Evolutionary conservation across 1,284 basidiomycete genomes (phyloP), one percentile per base, ranked within the genome.

Genomic region (Cerioporus squamosus): DNA sequence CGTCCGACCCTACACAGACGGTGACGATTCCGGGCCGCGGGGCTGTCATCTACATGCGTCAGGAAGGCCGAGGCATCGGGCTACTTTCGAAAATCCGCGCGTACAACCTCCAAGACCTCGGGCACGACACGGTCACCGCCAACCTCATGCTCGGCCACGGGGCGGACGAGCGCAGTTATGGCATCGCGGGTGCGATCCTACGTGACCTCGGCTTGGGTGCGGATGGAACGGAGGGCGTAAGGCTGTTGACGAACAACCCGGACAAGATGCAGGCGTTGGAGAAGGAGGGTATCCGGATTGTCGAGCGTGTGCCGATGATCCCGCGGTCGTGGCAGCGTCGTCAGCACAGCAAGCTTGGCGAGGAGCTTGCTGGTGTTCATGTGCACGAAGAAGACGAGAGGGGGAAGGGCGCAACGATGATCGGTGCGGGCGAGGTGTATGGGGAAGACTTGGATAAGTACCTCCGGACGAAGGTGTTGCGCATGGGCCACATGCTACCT

Each of bases 61-160:
- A 99, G 75, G 97, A 99, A 74, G 97, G 97, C n/a, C 88, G 97
- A 18, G 97, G 97, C 2, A 99, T 99, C 64, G 97, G 97, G 0
- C 79, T 99, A 5, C 77, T 98, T 38, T 95, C 95, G 60, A 99
- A 99, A 75, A 93, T 99, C 59, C 87, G 94, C 50, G 97, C 97
- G 12, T 99, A 99, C 80, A 99, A 99, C 71, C 81, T 99, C 29
- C 97, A 99, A 74, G 97, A 99, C 72, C 81, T 99, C 55, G 97
- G 97, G 0, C 94, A 98, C 71, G 97, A 99, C 77, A 99, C 97
- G 3, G 97, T 99, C 65, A 90, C 93, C 8, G 97, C 97, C 44
- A 99, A 99, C 74, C 79, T 99, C 44, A 84, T 98, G 81, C 87
- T 99, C 23, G 97, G 97, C 2, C 94, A 98, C 74, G 83, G 88